Percentiles rank a stretch among this genome's conserved stretches.
phyloP scores from a whole-genome alignment of 2,329 filamentous ascomycete genomes.

The Fusarium marasasianum region DNA sequence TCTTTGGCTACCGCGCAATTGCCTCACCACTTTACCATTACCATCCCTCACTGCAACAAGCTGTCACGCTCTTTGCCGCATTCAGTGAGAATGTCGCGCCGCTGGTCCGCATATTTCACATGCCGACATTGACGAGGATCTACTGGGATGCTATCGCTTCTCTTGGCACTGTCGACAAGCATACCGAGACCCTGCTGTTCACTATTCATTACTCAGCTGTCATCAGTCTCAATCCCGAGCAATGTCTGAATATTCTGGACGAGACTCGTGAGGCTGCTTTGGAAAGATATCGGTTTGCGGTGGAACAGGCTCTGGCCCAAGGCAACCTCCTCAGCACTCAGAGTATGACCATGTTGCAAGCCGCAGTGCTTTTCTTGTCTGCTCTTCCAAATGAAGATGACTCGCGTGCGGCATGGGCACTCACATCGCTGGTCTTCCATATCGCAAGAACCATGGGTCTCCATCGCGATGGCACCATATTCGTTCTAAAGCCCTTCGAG shows the following conservation, averaged over 20 bases:
- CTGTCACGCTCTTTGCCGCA: neutral
- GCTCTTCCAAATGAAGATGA: neutral
- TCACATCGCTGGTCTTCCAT: neutral
- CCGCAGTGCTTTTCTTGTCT: neutral
- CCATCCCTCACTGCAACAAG: neutral
- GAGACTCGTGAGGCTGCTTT: neutral
- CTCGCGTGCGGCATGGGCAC: neutral
- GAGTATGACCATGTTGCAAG: neutral
- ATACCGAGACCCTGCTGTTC: neutral
- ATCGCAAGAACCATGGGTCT: neutral
- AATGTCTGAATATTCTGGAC: neutral
- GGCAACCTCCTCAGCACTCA: neutral
- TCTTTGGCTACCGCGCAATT: neutral
- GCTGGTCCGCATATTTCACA: neutral
- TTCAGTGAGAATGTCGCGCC: conserved; percentile 1
- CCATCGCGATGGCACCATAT: neutral
- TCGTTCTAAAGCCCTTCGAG: neutral
- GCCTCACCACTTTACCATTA: neutral
- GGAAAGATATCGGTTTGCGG: neutral
- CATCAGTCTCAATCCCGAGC: neutral
- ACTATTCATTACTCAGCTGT: neutral
- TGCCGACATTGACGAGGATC: neutral
- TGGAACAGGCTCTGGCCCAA: neutral
- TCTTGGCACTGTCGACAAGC: neutral
- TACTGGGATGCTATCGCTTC: neutral